phyloP scores from a whole-genome alignment of 768 basidiomycete species.

The Rubroboletus satanas region DNA sequence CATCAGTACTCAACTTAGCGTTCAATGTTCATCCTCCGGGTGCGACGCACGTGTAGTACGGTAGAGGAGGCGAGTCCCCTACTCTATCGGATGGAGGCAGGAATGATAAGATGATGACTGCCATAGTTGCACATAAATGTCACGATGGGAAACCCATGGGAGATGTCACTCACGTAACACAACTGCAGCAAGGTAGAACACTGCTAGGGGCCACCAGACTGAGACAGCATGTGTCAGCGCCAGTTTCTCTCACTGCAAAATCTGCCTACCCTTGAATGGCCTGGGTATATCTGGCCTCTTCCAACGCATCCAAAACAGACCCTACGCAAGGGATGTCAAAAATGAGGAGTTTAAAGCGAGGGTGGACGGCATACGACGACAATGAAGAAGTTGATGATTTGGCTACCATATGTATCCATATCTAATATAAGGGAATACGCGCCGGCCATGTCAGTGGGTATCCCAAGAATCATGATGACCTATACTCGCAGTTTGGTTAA shows the following conservation, averaged over 20 bases:
- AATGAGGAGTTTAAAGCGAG: slow-evolving; percentile 26
- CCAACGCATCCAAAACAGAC: slow-evolving; percentile 55
- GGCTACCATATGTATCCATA: slow-evolving; percentile 42
- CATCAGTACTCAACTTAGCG: slow-evolving; percentile 15
- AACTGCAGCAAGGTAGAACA: slow-evolving; percentile 51
- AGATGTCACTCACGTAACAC: slow-evolving; percentile 42
- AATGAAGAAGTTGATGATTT: slow-evolving; percentile 55
- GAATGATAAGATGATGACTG: slow-evolving; percentile 57
- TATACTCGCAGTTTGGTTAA: slow-evolving; percentile 13
- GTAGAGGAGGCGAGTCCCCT: slow-evolving; percentile 58
- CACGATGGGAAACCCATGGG: slow-evolving; percentile 21
- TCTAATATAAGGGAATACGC: slow-evolving; percentile 61
- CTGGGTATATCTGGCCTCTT: slow-evolving; percentile 43
- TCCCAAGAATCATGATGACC: slow-evolving; percentile 51
- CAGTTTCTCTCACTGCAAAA: background rate
- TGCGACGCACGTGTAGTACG: slow-evolving; percentile 46
- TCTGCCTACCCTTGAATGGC: slow-evolving; percentile 48
- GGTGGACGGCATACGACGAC: slow-evolving; percentile 38
- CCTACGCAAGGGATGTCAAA: slow-evolving; percentile 29
- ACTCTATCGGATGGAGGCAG: slow-evolving; percentile 48
- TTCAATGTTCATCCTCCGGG: background rate
- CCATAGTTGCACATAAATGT: background rate
- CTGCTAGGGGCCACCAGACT: slow-evolving; percentile 55
- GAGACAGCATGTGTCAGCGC: slow-evolving; percentile 1
- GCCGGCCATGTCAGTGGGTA: slow-evolving; percentile 38